These are phyloP conservation scores for Penicillium lagena DNA, from an alignment of 495 filamentous ascomycete genomes.

Conservation along the genomic window DNA sequence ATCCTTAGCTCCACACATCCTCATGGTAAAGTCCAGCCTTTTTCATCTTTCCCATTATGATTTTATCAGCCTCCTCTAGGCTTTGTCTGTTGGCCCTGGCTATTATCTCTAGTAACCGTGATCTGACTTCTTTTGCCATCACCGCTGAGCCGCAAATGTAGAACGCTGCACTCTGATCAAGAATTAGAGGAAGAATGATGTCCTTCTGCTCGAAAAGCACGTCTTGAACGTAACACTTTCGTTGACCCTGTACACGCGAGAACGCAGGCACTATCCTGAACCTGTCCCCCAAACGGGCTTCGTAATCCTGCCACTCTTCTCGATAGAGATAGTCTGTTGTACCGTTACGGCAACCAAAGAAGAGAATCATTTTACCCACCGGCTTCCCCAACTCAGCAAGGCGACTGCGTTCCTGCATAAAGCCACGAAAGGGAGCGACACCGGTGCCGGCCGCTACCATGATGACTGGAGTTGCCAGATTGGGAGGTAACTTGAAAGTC, in stretches of 20 bases:
- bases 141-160: slow-evolving; percentile 32
- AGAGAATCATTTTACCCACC: slow-evolving; percentile 15
- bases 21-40: slow-evolving; percentile 21
- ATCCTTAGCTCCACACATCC: slow-evolving; percentile 21
- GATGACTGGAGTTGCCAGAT: slow-evolving; percentile 18
- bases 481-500: slow-evolving; percentile 9
- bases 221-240: no score
- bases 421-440: slow-evolving; percentile 32
- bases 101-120: no score
- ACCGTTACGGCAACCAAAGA: slow-evolving; percentile 20
- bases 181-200: slow-evolving; percentile 3
- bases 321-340: slow-evolving; percentile 21
- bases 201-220: no score
- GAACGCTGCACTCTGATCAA: slow-evolving; percentile 16
- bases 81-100: no score
- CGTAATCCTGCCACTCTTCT: slow-evolving; percentile 8
- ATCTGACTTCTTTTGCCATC: slow-evolving; percentile 32
- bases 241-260: no score
- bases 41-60: slow-evolving; percentile 19
- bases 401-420: slow-evolving; percentile 24
- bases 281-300: slow-evolving; percentile 34
- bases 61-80: slow-evolving; percentile 1
- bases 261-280: not conserved
- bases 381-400: slow-evolving; percentile 9
- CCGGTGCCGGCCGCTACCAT: slow-evolving; percentile 31